These are phyloP conservation scores for Cylindrotheca fusiformis DNA, from an alignment of 108 stramenopile genomes.

Conservation along the genomic window DNA sequence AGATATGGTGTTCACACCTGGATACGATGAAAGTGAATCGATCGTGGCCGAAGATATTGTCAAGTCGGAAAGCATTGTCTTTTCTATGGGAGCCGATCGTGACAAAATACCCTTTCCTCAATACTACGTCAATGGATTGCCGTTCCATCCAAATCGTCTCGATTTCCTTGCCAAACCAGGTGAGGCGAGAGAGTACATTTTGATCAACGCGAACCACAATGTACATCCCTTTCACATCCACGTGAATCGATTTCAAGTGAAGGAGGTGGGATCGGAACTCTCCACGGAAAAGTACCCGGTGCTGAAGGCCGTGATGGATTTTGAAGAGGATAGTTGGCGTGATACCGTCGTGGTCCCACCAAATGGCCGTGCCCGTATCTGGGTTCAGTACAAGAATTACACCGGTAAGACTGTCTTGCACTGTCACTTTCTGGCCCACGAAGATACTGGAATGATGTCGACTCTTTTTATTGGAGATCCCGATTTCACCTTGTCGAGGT, in stretches of 20 bases:
- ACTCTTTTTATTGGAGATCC: slow-evolving; percentile 41
- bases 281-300: slow-evolving; percentile 36
- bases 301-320: slow-evolving; percentile 26
- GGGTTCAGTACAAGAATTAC: slow-evolving; percentile 44
- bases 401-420: slow-evolving; percentile 54
- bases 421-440: slow-evolving; percentile 59
- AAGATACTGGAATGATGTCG: slow-evolving; percentile 61
- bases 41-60: slow-evolving; percentile 30
- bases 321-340: slow-evolving; percentile 33
- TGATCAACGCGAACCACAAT: slow-evolving; percentile 52
- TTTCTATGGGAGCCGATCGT: slow-evolving; percentile 44
- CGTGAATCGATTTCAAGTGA: slow-evolving; percentile 55
- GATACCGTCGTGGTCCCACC: slow-evolving; percentile 51
- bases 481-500: slow-evolving; percentile 8
- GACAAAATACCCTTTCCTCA: slow-evolving; percentile 47
- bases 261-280: slow-evolving; percentile 45
- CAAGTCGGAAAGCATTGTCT: slow-evolving; percentile 37
- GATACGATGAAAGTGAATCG: slow-evolving; percentile 22
- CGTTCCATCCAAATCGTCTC: slow-evolving; percentile 25
- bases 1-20: slow-evolving; percentile 39
- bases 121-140: slow-evolving; percentile 47
- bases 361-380: slow-evolving; percentile 38
- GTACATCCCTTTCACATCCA: slow-evolving; percentile 58
- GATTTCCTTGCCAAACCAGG: slow-evolving; percentile 34
- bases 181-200: slow-evolving; percentile 40